A percentile compares a stretch with the other conserved stretches of the same genome.
Evolutionary conservation across 106 monocot genomes (phyloP).

Genomic region (Apostasia ramifera): DNA sequence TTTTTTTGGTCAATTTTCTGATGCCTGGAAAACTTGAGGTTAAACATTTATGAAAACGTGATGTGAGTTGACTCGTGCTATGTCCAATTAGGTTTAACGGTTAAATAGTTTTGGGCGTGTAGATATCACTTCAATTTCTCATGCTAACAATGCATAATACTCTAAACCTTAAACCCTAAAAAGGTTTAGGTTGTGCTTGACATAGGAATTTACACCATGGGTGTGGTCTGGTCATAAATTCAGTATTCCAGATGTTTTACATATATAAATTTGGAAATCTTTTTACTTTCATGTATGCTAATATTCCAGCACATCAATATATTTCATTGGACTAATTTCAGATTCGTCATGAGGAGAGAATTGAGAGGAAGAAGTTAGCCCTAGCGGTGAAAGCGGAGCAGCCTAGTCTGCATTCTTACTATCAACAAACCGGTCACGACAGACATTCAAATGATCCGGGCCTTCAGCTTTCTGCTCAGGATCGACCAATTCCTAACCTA

Average conservation of each 20-base stretch:
- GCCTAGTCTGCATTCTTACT: constrained; percentile 9
- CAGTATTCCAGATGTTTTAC: neutral
- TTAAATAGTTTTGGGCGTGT: too few relatives aligned
- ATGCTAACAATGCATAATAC: too few relatives aligned
- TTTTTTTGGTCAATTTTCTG: too few relatives aligned
- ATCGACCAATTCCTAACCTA: constrained; percentile 20
- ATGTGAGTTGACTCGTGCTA: too few relatives aligned
- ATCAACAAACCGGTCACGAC: constrained; percentile 24
- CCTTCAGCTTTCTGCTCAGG: constrained; percentile 8
- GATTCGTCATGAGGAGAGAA: constrained; percentile 61
- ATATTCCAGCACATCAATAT: too few relatives aligned
- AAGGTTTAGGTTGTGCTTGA: neutral
- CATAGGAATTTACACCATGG: neutral
- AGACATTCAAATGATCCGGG: constrained; percentile 12
- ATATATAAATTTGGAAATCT: neutral
- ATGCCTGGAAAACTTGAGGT: too few relatives aligned
- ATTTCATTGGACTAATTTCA: constrained; percentile 11
- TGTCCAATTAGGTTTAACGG: too few relatives aligned
- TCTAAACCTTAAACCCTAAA: too few relatives aligned
- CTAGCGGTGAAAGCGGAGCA: constrained; percentile 12
- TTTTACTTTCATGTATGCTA: too few relatives aligned
- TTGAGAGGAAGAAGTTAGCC: constrained; percentile 61
- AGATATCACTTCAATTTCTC: too few relatives aligned
- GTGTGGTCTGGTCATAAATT: neutral
- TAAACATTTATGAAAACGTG: too few relatives aligned